Evolutionary conservation across 805 yeast species (phyloP).

Genomic region (Ogataea pignaliae): DNA sequence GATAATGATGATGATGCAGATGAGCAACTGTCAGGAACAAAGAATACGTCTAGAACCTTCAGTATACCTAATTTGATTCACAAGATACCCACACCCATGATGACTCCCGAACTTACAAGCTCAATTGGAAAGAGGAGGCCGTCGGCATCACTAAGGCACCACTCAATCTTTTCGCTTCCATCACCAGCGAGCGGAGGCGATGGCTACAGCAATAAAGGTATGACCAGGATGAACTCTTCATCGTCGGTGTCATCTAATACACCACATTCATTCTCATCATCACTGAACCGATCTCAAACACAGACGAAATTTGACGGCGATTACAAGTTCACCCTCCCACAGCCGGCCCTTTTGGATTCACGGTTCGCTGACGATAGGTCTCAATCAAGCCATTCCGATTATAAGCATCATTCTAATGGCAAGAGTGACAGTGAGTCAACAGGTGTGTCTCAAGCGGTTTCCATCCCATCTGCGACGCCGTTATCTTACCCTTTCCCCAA

Average conservation of each 20-base stretch:
- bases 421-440: neutral
- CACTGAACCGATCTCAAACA: neutral
- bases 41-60: neutral
- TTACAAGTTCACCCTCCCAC: constrained; percentile 19
- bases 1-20: neutral
- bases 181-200: neutral
- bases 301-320: constrained; percentile 1
- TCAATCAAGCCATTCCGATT: constrained; percentile 1
- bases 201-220: neutral
- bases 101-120: constrained; percentile 12
- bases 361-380: neutral
- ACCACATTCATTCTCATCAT: constrained; percentile 1
- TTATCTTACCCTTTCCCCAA: too few relatives aligned
- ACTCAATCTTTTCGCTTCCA: neutral
- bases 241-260: neutral
- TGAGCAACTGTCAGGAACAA: neutral
- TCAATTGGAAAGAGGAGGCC: neutral
- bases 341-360: constrained; percentile 24
- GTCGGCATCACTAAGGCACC: constrained; percentile 1
- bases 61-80: constrained; percentile 1
- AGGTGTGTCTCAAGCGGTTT: neutral
- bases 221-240: constrained; percentile 1
- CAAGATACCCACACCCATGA: constrained; percentile 19
- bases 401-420: neutral
- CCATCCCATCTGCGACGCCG: too few relatives aligned